A percentile compares a stretch with the other conserved stretches of the same genome.
Conservation (phyloP, 148 eudicot genomes). For the Heliamphora exappendiculata region DNA sequence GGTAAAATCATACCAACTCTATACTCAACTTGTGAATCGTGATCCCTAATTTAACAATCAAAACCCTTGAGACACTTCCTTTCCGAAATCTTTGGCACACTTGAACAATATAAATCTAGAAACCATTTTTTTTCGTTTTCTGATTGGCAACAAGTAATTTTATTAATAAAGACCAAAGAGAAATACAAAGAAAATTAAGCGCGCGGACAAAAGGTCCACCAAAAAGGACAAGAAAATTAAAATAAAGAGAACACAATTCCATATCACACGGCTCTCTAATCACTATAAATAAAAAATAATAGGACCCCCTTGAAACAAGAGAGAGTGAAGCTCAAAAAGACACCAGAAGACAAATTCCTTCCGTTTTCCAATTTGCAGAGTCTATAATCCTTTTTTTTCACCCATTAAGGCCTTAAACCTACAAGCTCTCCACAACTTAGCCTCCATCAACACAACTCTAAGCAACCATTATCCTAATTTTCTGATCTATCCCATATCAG, state of each 20-base stretch:
- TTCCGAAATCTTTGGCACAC: not conserved
- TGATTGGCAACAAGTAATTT: too few relatives aligned
- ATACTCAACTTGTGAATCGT: too few relatives aligned
- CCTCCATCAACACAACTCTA: not conserved
- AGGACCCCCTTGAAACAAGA: too few relatives aligned
- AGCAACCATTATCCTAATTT: not conserved
- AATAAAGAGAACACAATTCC: too few relatives aligned
- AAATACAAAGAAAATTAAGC: too few relatives aligned
- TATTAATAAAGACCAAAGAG: not conserved
- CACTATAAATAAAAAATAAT: too few relatives aligned
- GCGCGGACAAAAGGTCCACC: too few relatives aligned
- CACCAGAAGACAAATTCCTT: not conserved
- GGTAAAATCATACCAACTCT: too few relatives aligned
- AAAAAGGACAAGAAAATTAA: too few relatives aligned
- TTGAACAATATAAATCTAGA: not conserved
- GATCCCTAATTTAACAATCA: not conserved
- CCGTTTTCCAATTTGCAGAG: not conserved
- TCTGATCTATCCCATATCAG: not conserved
- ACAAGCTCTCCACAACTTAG: not conserved
- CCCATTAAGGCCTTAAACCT: not conserved
- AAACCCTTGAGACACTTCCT: not conserved
- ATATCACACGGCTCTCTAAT: too few relatives aligned
- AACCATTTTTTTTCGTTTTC: not conserved
- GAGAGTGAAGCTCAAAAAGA: too few relatives aligned
- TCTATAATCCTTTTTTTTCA: not conserved